Base-by-base conservation (phyloP, 768 basidiomycete genomes). In the Lactifluus hygrophoroides region DNA sequence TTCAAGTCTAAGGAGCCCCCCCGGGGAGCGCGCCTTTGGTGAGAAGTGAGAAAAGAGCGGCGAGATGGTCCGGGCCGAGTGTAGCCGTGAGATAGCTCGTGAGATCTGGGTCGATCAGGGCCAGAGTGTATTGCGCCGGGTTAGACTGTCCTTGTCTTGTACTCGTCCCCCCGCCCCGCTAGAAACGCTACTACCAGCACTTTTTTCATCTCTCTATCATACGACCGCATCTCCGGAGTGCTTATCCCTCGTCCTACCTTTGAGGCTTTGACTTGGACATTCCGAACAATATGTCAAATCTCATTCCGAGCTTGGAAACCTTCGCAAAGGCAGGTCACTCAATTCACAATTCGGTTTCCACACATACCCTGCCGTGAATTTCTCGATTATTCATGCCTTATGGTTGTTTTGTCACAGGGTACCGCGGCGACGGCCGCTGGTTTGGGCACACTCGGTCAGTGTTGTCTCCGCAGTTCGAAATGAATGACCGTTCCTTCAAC, bases 301-400 rank as follows among this genome's bases (percentile, higher is more conserved):
- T 74, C 37, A 55, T 79, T 17, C 77, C 78, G 3, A 72, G 74
- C 6, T 34, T 80, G 28, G 75, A 78, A 56, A 66, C 66, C 50
- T 74, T 79, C 48, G 77, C 75, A 40, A 79, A 80, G 70, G 77
- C 75, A 56, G 40, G 66, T 57, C 57, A 14, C 42, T 27, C 32
- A 14, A 5, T 30, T 28, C 19, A 42, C 40, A 11, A 5, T 13
- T 13, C 5, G 35, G n/a, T n/a, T n/a, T n/a, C n/a, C 8, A 13
- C 35, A 35, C 10, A 35, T 11, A 5, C 35, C 35, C 23, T 30
- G 53, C n/a, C 17, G 47, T 46, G n/a, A 25, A 25, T 27, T 32
- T 32, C 30, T 32, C 19, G 34, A 9, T 6, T 34, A 4, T 14
- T 57, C n/a, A 30, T 58, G 28, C 42, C n/a, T 44, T 19, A 50